A percentile compares a stretch with the other conserved stretches of the same genome.
Evolutionary conservation across 805 yeast species (phyloP).

Genomic region (Hanseniaspora thailandica): DNA sequence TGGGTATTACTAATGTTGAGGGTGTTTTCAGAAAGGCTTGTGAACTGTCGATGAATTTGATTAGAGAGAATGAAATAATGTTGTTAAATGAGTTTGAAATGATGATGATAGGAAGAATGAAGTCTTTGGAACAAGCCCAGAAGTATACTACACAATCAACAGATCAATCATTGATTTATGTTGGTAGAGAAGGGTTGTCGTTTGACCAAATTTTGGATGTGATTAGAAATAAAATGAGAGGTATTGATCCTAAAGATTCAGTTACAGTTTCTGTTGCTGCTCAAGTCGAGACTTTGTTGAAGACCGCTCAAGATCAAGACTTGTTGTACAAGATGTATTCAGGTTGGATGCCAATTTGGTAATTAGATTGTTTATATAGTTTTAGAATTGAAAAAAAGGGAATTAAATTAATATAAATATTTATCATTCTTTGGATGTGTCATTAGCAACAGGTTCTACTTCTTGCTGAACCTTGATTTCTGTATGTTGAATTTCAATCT

Average conservation of each 20-base stretch:
- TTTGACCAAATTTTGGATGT: conserved; percentile 53
- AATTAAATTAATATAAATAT: neutral
- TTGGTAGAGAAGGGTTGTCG: conserved; percentile 37
- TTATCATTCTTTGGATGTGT: no score
- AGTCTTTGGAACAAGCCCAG: conserved; percentile 18
- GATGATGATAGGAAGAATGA: conserved; percentile 70
- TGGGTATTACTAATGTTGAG: conserved; percentile 79
- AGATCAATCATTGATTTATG: conserved; percentile 18
- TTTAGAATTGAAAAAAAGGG: neutral
- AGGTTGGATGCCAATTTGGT: conserved; percentile 82
- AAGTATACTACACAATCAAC: conserved; percentile 51
- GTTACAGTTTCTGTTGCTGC: conserved; percentile 83
- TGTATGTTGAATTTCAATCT: neutral
- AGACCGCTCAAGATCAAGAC: conserved; percentile 62
- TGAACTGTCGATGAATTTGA: conserved; percentile 64
- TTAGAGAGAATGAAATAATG: conserved; percentile 69
- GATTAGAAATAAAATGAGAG: conserved; percentile 70
- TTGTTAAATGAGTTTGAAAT: conserved; percentile 86
- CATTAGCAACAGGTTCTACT: no score
- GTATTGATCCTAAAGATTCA: conserved; percentile 69
- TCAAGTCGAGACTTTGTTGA: conserved; percentile 79
- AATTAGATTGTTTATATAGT: conserved; percentile 13
- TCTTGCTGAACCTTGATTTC: neutral
- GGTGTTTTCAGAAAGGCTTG: conserved; percentile 79
- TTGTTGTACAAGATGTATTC: conserved; percentile 76